These are phyloP conservation scores for Colletotrichum tabaci DNA, from an alignment of 2,329 filamentous ascomycete genomes.

Conservation along the genomic window DNA sequence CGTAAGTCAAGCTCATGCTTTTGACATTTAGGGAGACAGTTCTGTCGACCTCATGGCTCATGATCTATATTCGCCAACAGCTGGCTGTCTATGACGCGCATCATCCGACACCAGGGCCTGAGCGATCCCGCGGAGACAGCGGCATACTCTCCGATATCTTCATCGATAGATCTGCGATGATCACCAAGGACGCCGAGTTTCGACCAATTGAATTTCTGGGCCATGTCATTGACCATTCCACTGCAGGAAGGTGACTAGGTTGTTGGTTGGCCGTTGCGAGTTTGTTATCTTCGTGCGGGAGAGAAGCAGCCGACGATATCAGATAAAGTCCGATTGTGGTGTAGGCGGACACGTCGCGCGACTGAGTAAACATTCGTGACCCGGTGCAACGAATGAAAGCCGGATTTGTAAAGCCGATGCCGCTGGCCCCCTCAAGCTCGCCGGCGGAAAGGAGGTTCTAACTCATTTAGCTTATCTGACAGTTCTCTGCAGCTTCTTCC, in stretches of 20 bases:
- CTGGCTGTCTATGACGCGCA: slow-evolving; percentile 16
- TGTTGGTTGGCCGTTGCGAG: slow-evolving; percentile 11
- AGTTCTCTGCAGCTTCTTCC: too few relatives aligned
- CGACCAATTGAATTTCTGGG: slow-evolving; percentile 12
- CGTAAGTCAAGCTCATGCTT: too few relatives aligned
- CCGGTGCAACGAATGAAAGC: too few relatives aligned
- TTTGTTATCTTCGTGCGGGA: slow-evolving; percentile 33
- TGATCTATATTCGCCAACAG: background rate
- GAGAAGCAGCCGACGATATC: slow-evolving; percentile 29
- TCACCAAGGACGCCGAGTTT: background rate
- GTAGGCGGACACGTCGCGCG: background rate
- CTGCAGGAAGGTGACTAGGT: slow-evolving; percentile 28
- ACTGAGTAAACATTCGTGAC: background rate
- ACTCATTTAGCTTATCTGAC: too few relatives aligned
- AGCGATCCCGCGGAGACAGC: background rate
- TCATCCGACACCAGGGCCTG: background rate
- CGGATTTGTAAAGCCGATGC: too few relatives aligned
- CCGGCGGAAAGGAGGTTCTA: too few relatives aligned
- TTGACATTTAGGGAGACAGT: background rate
- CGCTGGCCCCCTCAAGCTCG: too few relatives aligned
- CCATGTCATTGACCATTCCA: background rate
- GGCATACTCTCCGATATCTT: background rate
- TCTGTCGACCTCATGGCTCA: background rate
- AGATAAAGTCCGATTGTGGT: background rate
- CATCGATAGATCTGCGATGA: slow-evolving; percentile 27